phyloP scores from a whole-genome alignment of 1,139 yeast genomes.

The Taiozyma sp. region DNA sequence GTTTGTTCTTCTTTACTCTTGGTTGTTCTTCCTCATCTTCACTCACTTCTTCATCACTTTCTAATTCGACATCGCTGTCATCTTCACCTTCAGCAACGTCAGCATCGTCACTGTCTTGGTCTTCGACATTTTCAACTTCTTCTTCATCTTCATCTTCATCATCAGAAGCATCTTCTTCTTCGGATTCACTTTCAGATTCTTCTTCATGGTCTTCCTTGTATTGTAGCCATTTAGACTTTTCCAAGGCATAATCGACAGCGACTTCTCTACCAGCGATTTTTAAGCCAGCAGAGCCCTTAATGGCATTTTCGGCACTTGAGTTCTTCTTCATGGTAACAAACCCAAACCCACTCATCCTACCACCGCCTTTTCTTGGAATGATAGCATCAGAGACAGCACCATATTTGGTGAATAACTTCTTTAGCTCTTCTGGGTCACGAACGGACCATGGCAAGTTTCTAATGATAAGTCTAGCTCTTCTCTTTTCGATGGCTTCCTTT shows the following conservation, averaged over 20 bases:
- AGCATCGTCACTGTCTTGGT: slow-evolving; percentile 26
- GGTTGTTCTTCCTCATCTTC: slow-evolving; percentile 30
- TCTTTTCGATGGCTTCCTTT: slow-evolving; percentile 38
- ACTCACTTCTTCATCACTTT: slow-evolving; percentile 29
- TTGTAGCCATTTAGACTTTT: slow-evolving; percentile 75
- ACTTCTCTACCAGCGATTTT: slow-evolving; percentile 89
- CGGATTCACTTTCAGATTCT: slow-evolving; percentile 31
- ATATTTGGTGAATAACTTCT: slow-evolving; percentile 62
- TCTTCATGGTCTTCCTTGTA: slow-evolving; percentile 36
- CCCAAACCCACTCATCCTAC: slow-evolving; percentile 92
- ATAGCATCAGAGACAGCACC: slow-evolving; percentile 89
- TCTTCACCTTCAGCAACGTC: slow-evolving; percentile 29
- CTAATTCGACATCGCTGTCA: slow-evolving; percentile 26
- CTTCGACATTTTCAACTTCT: slow-evolving; percentile 26
- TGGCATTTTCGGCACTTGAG: slow-evolving; percentile 74
- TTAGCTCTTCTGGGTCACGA: slow-evolving; percentile 66
- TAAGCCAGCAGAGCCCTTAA: slow-evolving; percentile 65
- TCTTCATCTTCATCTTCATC: slow-evolving; percentile 27
- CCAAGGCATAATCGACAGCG: slow-evolving; percentile 91
- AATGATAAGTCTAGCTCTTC: slow-evolving; percentile 79
- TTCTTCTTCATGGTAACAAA: slow-evolving; percentile 87
- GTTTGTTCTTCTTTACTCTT: slow-evolving; percentile 46
- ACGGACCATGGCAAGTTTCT: slow-evolving; percentile 97
- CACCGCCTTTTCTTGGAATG: slow-evolving; percentile 84
- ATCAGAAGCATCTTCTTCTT: slow-evolving; percentile 32